These are phyloP conservation scores for Jamesozyma rosinii DNA, from an alignment of 805 yeast species.

Conservation along the genomic window DNA sequence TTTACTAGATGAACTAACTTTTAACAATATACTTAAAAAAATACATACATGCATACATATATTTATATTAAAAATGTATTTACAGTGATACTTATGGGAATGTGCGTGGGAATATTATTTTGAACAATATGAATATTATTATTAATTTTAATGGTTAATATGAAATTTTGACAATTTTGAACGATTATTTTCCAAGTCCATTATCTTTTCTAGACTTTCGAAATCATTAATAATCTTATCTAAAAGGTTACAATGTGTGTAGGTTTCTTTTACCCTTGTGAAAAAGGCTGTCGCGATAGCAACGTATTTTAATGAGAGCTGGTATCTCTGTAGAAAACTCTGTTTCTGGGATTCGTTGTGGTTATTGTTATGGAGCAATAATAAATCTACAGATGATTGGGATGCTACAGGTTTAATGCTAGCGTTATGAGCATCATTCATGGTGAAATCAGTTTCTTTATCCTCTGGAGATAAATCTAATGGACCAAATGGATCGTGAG, in stretches of 20 bases:
- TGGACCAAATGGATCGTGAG: slow-evolving; percentile 1
- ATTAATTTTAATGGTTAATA: not conserved
- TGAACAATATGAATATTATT: no score
- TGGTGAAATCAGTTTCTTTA: not conserved
- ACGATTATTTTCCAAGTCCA: slow-evolving; percentile 7
- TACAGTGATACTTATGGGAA: no score
- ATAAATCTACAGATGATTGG: slow-evolving; percentile 10
- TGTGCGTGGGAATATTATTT: no score
- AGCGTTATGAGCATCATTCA: not conserved
- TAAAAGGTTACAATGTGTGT: slow-evolving; percentile 23
- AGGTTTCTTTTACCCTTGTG: slow-evolving; percentile 14
- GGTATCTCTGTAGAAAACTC: slow-evolving; percentile 25
- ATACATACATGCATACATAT: no score
- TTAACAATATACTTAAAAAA: no score
- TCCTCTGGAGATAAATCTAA: not conserved
- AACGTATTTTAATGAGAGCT: slow-evolving; percentile 23
- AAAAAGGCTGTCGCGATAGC: slow-evolving; percentile 24
- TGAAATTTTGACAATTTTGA: slow-evolving; percentile 1
- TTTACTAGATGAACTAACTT: no score
- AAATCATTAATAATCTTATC: slow-evolving; percentile 23
- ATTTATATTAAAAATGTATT: no score
- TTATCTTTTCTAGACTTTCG: slow-evolving; percentile 13
- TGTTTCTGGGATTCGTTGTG: slow-evolving; percentile 7
- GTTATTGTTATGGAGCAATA: slow-evolving; percentile 4
- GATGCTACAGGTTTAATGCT: not conserved